phyloP scores from a whole-genome alignment of 306 rosid species.

The Alnus glutinosa region DNA sequence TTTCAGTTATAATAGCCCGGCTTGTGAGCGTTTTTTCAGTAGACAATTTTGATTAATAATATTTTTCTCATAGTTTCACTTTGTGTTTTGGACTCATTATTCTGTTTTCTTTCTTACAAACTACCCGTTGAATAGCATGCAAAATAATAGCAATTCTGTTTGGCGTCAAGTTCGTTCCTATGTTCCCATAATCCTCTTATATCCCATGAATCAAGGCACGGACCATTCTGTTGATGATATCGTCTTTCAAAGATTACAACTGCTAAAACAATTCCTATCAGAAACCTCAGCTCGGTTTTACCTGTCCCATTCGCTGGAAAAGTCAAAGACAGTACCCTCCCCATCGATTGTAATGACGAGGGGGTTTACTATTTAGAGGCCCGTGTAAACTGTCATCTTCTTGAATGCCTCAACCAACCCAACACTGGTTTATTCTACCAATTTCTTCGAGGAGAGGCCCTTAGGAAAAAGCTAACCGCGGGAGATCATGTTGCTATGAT shows the following conservation, averaged over 20 bases:
- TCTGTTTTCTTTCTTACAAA: no score
- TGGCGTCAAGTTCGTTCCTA: conserved; percentile 1
- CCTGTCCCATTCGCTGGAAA: conserved; percentile 35
- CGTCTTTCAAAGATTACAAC: not conserved
- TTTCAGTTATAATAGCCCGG: no score
- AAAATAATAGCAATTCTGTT: no score
- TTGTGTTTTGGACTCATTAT: no score
- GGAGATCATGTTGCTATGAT: conserved; percentile 2
- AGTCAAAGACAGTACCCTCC: conserved; percentile 15
- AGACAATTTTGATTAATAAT: no score
- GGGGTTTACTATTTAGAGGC: conserved; percentile 15
- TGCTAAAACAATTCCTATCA: conserved; percentile 28
- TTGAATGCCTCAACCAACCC: conserved; percentile 9
- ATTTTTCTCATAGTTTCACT: no score
- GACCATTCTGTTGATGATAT: not conserved
- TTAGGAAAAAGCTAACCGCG: not conserved
- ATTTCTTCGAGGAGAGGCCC: not conserved
- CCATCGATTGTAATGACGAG: conserved; percentile 28
- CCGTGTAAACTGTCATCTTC: not conserved
- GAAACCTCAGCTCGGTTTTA: conserved; percentile 29
- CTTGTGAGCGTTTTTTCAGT: no score
- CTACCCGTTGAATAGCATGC: no score
- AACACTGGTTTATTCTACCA: not conserved
- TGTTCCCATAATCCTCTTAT: conserved; percentile 20
- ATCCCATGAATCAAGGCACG: not conserved